A percentile compares a stretch with the other conserved stretches of the same genome.
Evolutionary conservation across 169 alveolate species (phyloP).

Genomic region (Plasmodium gallinaceum): DNA sequence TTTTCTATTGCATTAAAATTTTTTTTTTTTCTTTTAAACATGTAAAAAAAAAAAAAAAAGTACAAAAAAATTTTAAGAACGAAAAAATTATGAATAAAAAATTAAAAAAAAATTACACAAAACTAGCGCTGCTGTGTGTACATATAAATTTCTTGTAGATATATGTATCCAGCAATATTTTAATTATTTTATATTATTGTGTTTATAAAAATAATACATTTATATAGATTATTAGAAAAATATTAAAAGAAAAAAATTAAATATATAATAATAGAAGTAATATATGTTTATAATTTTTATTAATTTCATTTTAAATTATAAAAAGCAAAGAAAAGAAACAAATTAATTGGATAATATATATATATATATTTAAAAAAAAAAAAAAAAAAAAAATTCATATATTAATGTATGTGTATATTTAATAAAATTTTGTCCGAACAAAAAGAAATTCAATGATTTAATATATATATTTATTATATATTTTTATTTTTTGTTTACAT

Average conservation of each 20-base stretch:
- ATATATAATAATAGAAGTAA: neutral
- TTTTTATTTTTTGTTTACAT: neutral
- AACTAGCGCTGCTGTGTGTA: slow-evolving; percentile 67
- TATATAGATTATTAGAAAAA: neutral
- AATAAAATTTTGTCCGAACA: slow-evolving; percentile 5
- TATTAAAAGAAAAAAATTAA: neutral
- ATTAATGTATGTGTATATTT: slow-evolving; percentile 3
- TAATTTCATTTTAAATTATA: neutral
- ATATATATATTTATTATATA: slow-evolving; percentile 5
- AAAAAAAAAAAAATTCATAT: neutral
- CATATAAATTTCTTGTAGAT: slow-evolving; percentile 33
- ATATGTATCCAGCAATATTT: slow-evolving; percentile 31
- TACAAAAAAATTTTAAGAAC: slow-evolving; percentile 2
- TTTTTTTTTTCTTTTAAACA: slow-evolving; percentile 2
- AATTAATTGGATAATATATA: neutral
- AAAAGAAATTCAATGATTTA: neutral
- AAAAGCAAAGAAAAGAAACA: neutral
- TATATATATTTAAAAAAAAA: neutral
- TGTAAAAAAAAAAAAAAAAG: neutral
- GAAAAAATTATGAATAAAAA: slow-evolving; percentile 10
- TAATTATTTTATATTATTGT: slow-evolving; percentile 15
- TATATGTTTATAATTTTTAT: slow-evolving; percentile 1
- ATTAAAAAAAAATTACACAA: slow-evolving; percentile 19
- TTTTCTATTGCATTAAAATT: slow-evolving; percentile 6
- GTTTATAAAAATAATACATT: slow-evolving; percentile 8